Evolutionary conservation across 352 stramenopile genomes (phyloP).

Genomic region (Globisporangium radiosum): DNA sequence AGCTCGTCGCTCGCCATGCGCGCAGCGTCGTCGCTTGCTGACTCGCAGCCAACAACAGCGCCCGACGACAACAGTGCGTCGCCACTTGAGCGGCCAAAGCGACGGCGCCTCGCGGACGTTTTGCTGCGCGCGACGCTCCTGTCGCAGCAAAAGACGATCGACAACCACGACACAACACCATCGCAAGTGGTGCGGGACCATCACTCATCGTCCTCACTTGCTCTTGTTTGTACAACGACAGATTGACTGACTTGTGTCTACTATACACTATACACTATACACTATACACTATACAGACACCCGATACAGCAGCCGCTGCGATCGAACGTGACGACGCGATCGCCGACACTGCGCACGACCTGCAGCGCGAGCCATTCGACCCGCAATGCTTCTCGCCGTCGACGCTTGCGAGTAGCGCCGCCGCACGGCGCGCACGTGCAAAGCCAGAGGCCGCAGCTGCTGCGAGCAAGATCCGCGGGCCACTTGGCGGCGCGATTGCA

Average conservation of each 20-base stretch:
- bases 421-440: constrained; percentile 13
- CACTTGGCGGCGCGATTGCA: constrained; percentile 46
- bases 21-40: constrained; percentile 3
- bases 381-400: constrained; percentile 52
- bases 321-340: constrained; percentile 34
- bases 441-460: constrained; percentile 13
- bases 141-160: constrained; percentile 30
- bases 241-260: too few species aligned
- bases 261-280: too few species aligned
- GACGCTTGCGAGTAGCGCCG: constrained; percentile 14
- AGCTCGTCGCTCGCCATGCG: constrained; percentile 6
- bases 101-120: constrained; percentile 40
- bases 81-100: constrained; percentile 13
- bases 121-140: constrained; percentile 53
- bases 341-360: constrained; percentile 48
- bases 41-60: constrained; percentile 3
- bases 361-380: constrained; percentile 47
- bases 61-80: constrained; percentile 2
- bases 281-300: too few species aligned
- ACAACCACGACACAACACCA: not conserved
- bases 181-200: not conserved
- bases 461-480: constrained; percentile 43
- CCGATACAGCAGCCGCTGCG: not conserved
- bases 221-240: too few species aligned
- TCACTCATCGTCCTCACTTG: too few species aligned